Conservation (phyloP, 164 flowering plant species). For the Annona squamosa region DNA sequence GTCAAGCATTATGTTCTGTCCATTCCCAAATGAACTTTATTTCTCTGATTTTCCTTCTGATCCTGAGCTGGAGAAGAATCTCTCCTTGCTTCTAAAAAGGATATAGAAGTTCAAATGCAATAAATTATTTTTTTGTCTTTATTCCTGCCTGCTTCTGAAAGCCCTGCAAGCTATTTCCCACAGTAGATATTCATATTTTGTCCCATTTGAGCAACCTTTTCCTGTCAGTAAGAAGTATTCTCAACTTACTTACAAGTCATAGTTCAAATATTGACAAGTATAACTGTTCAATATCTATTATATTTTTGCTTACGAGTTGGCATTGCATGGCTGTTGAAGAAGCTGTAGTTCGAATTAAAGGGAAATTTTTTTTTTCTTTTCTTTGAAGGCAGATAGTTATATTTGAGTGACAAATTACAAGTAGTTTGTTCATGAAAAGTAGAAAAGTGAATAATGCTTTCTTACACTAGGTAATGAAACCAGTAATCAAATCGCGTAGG, state of each 20-base stretch:
- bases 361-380: too few species aligned
- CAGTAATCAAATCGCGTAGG: too few species aligned
- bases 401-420: too few species aligned
- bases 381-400: too few species aligned
- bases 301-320: too few species aligned
- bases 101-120: neutral
- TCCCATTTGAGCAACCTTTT: neutral
- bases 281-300: too few species aligned
- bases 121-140: neutral
- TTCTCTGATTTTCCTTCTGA: neutral
- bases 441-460: too few species aligned
- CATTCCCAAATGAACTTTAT: neutral
- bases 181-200: neutral
- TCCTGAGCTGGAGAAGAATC: neutral
- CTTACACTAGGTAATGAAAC: too few species aligned
- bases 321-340: too few species aligned
- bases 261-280: neutral
- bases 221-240: neutral
- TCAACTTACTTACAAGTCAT: neutral
- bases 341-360: too few species aligned
- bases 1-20: neutral
- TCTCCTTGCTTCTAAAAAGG: neutral
- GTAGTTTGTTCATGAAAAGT: too few species aligned
- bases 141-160: neutral
- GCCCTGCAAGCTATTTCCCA: neutral